These are phyloP conservation scores for Teratosphaeria destructans DNA, from an alignment of 2,329 filamentous ascomycete species.

Conservation along the genomic window DNA sequence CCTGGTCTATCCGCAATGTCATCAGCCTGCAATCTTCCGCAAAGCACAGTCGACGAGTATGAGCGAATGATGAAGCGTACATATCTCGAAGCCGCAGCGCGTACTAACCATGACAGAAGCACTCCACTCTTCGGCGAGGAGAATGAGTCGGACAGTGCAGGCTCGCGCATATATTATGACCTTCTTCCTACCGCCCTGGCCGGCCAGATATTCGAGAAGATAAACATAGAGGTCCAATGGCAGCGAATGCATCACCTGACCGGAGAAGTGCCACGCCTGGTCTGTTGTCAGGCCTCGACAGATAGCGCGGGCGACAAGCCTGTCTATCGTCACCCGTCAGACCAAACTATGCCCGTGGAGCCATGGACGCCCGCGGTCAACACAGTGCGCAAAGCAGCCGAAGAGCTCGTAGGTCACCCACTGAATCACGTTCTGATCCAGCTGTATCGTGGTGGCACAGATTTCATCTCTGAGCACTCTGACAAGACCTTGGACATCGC, in stretches of 20 bases:
- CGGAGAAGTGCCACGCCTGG: conserved; percentile 80
- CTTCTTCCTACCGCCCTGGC: conserved; percentile 48
- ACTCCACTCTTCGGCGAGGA: conserved; percentile 18
- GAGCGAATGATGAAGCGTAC: conserved; percentile 4
- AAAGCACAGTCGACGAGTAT: conserved; percentile 6
- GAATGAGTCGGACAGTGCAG: conserved; percentile 44
- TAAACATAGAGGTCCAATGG: conserved; percentile 72
- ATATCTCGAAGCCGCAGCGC: neutral
- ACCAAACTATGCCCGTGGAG: conserved; percentile 69
- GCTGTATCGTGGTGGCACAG: conserved; percentile 75
- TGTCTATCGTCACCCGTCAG: conserved; percentile 88
- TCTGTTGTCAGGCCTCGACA: conserved; percentile 75
- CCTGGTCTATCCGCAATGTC: conserved; percentile 7
- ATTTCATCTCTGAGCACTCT: conserved; percentile 93
- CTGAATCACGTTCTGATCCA: conserved; percentile 92
- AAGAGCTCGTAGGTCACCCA: conserved; percentile 62
- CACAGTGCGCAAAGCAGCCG: conserved; percentile 56
- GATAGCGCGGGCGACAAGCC: conserved; percentile 63
- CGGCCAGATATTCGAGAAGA: conserved; percentile 54
- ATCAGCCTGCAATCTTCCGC: neutral
- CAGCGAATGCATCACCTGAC: conserved; percentile 87
- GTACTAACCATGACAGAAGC: neutral
- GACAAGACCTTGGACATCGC: conserved; percentile 94
- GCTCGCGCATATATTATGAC: conserved; percentile 63
- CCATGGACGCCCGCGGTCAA: conserved; percentile 66